A percentile compares a stretch with the other conserved stretches of the same genome.
These are phyloP conservation scores for Colletotrichum lini DNA, from an alignment of 2,329 filamentous ascomycete species.

Conservation along the genomic window DNA sequence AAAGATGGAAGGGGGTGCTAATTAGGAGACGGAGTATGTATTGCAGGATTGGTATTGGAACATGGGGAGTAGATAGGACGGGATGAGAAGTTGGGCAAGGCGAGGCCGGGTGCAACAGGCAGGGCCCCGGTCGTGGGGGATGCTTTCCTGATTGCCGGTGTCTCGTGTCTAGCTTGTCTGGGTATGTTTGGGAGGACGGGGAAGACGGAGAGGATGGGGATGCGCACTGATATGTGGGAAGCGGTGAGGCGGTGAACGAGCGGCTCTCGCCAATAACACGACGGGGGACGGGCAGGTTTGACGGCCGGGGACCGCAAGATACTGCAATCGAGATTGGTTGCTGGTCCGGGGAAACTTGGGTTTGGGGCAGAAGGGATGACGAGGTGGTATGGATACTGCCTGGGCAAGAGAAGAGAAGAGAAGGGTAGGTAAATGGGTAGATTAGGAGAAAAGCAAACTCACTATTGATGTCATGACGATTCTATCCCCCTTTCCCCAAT, in stretches of 20 bases:
- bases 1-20: conserved; percentile 23
- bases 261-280: conserved; percentile 41
- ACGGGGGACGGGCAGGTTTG: conserved; percentile 15
- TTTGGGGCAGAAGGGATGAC: conserved; percentile 12
- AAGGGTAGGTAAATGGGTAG: background rate
- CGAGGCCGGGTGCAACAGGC: conserved; percentile 39
- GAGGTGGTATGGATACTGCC: background rate
- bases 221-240: conserved; percentile 42
- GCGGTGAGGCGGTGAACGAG: conserved; percentile 43
- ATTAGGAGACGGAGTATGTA: conserved; percentile 36
- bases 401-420: conserved; percentile 1
- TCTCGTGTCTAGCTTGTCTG: conserved; percentile 40
- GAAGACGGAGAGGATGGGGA: conserved; percentile 38
- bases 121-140: conserved; percentile 38
- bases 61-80: conserved; percentile 17
- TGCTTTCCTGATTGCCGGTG: conserved; percentile 39
- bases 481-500: conserved; percentile 41
- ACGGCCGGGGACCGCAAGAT: conserved; percentile 30
- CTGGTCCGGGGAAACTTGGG: conserved; percentile 8
- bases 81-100: conserved; percentile 37
- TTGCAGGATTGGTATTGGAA: conserved; percentile 21
- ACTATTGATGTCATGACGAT: conserved; percentile 53
- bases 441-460: conserved; percentile 43
- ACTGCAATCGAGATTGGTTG: conserved; percentile 41
- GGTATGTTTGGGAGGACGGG: conserved; percentile 33